phyloP scores from a whole-genome alignment of 345 rosid genomes.

The Geranium brycei region DNA sequence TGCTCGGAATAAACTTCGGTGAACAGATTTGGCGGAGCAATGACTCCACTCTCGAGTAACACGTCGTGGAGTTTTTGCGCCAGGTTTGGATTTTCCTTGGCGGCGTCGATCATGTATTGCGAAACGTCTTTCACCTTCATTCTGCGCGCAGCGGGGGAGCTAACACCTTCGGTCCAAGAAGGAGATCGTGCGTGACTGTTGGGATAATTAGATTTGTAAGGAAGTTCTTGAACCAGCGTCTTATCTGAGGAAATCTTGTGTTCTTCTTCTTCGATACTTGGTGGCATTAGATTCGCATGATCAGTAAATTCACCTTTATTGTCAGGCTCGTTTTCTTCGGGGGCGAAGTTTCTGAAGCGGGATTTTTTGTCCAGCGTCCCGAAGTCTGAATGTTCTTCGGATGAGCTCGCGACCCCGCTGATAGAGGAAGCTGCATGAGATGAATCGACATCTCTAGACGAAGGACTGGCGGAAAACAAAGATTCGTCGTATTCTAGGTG shows the following conservation, averaged over 20 bases:
- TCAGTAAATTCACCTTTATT: constrained; percentile 21
- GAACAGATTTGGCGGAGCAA: constrained; percentile 76
- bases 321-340: constrained; percentile 29
- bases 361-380: constrained; percentile 43
- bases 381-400: constrained; percentile 47
- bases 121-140: constrained; percentile 96
- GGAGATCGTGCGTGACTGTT: constrained; percentile 63
- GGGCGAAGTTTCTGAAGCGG: constrained; percentile 22
- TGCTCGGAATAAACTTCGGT: constrained; percentile 48
- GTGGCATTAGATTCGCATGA: constrained; percentile 13
- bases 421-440: constrained; percentile 53
- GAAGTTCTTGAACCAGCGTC: constrained; percentile 18
- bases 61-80: constrained; percentile 90
- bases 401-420: constrained; percentile 50
- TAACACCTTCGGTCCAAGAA: constrained; percentile 95
- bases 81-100: constrained; percentile 85
- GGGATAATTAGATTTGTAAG: constrained; percentile 38
- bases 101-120: constrained; percentile 85
- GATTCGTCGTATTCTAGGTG: constrained; percentile 53
- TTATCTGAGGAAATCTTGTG: constrained; percentile 24
- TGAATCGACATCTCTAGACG: constrained; percentile 51
- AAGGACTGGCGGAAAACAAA: constrained; percentile 51
- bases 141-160: constrained; percentile 66
- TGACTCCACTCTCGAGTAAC: constrained; percentile 82
- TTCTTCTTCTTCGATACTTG: constrained; percentile 25